These are phyloP conservation scores for Cadophora malorum DNA, from an alignment of 2,329 filamentous ascomycete genomes.

Conservation along the genomic window DNA sequence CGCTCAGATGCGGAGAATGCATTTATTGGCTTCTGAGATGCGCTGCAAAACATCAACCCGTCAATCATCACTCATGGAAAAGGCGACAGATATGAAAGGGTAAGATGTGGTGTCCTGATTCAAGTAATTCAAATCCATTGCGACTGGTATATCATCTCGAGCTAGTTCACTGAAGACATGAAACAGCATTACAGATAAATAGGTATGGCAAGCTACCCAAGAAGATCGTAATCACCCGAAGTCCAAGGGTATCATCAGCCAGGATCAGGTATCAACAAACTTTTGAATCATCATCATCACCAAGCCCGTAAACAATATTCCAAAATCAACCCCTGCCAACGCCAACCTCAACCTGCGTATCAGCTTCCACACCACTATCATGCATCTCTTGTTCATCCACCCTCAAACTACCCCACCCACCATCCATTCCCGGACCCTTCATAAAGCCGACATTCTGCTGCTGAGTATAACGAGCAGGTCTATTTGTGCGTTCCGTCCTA, in stretches of 20 bases:
- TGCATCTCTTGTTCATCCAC: slow-evolving; percentile 8
- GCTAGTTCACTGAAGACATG: too few species aligned
- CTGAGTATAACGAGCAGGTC: background rate
- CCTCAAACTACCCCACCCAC: slow-evolving; percentile 14
- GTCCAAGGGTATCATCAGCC: background rate
- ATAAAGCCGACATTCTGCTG: slow-evolving; percentile 15
- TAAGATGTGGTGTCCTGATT: background rate
- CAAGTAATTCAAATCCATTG: background rate
- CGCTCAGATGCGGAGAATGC: background rate
- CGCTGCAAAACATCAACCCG: too few species aligned
- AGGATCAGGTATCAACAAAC: slow-evolving; percentile 3
- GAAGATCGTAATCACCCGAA: background rate
- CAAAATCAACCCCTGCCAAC: slow-evolving; percentile 2
- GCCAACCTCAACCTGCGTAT: background rate
- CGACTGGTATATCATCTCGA: background rate
- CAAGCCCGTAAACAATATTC: background rate
- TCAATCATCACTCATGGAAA: too few species aligned
- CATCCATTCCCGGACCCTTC: slow-evolving; percentile 11
- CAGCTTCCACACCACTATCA: slow-evolving; percentile 4
- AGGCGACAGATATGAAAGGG: background rate
- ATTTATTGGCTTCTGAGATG: background rate
- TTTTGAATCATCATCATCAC: background rate
- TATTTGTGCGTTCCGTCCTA: slow-evolving; percentile 3
- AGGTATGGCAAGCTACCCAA: background rate
- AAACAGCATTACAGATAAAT: background rate